phyloP scores from a whole-genome alignment of 441 rosid genomes.

The Gossypium aridum region DNA sequence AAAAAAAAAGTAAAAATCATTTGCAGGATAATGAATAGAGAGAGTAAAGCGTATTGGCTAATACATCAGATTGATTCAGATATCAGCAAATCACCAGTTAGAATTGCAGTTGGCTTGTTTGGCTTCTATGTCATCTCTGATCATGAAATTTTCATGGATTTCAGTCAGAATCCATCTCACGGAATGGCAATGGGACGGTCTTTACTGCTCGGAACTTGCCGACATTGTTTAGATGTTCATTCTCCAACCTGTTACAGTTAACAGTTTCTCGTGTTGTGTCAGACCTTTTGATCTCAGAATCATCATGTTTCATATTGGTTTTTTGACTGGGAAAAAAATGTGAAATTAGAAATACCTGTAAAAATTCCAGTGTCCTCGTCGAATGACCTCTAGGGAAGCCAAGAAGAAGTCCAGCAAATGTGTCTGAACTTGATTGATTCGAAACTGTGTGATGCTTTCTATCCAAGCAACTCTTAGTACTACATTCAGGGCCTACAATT shows the following conservation, averaged over 20 bases:
- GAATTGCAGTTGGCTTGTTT: background rate
- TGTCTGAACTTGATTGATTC: slow-evolving; percentile 36
- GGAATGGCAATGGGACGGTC: slow-evolving; percentile 88
- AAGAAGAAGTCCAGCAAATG: slow-evolving; percentile 73
- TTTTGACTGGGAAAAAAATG: background rate
- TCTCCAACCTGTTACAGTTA: slow-evolving; percentile 62
- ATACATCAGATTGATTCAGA: background rate
- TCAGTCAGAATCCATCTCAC: slow-evolving; percentile 55
- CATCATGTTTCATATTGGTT: background rate
- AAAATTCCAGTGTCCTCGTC: slow-evolving; percentile 97
- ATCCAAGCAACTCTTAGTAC: slow-evolving; percentile 86
- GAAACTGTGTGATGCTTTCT: slow-evolving; percentile 62
- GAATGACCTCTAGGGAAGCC: slow-evolving; percentile 85
- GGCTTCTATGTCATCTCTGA: slow-evolving; percentile 3
- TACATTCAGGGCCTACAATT: slow-evolving; percentile 60
- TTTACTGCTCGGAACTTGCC: slow-evolving; percentile 89
- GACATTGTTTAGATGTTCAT: slow-evolving; percentile 86
- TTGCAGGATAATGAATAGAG: background rate
- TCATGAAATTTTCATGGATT: background rate
- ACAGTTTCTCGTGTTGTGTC: background rate
- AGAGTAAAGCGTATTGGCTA: background rate
- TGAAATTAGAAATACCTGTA: slow-evolving; percentile 48
- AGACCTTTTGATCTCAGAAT: background rate
- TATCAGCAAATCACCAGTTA: slow-evolving; percentile 12
- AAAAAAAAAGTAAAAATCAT: background rate